These are phyloP conservation scores for Bolboschoenus planiculmis DNA, from an alignment of 176 grass and related monocot genomes.

Conservation along the genomic window DNA sequence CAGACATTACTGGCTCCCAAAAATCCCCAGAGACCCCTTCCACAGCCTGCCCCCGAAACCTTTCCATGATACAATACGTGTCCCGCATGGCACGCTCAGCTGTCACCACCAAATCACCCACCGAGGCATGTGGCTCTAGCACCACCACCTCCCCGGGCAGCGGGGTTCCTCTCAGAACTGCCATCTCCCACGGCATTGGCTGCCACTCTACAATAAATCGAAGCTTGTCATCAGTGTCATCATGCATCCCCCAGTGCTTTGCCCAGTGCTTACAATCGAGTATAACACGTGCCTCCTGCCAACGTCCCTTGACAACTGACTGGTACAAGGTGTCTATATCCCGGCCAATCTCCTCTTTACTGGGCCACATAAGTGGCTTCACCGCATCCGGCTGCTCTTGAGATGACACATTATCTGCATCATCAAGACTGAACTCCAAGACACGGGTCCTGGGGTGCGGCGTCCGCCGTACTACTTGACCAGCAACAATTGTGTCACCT, in stretches of 20 bases:
- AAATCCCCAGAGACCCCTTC: slow-evolving; percentile 64
- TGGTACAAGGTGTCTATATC: slow-evolving; percentile 59
- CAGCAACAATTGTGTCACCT: slow-evolving; percentile 53
- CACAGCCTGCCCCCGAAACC: slow-evolving; percentile 44
- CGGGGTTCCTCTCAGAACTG: slow-evolving; percentile 38
- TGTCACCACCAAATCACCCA: slow-evolving; percentile 60
- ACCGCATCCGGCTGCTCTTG: not conserved
- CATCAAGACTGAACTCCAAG: slow-evolving; percentile 78
- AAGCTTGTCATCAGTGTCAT: slow-evolving; percentile 77
- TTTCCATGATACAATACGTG: slow-evolving; percentile 67
- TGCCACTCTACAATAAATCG: slow-evolving; percentile 68
- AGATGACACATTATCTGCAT: slow-evolving; percentile 20
- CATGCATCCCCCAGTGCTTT: slow-evolving; percentile 71
- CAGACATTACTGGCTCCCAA: slow-evolving; percentile 90
- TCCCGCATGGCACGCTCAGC: slow-evolving; percentile 60
- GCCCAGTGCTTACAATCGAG: slow-evolving; percentile 87
- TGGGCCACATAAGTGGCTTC: slow-evolving; percentile 32
- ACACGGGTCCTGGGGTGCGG: slow-evolving; percentile 52
- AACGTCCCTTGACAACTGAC: slow-evolving; percentile 34
- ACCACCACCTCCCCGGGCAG: slow-evolving; percentile 66
- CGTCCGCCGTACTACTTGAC: slow-evolving; percentile 51
- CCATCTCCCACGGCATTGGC: slow-evolving; percentile 50
- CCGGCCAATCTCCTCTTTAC: slow-evolving; percentile 31
- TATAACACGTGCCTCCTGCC: slow-evolving; percentile 40
- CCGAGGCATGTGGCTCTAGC: slow-evolving; percentile 64